A percentile compares a stretch with the other conserved stretches of the same genome.
phyloP scores from a whole-genome alignment of 306 rosid genomes.

The Castanea sativa region DNA sequence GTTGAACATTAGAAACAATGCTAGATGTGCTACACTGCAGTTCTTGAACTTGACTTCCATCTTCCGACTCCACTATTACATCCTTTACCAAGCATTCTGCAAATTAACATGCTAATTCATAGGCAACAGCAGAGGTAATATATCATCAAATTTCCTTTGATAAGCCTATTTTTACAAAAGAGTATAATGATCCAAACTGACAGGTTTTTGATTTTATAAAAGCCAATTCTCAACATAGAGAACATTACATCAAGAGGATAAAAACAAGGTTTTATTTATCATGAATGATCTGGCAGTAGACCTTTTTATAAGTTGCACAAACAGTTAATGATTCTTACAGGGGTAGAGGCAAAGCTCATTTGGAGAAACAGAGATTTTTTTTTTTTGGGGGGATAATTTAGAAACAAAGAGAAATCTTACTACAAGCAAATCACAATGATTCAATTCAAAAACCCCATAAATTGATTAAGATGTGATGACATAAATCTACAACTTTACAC shows the following conservation, averaged over 20 bases:
- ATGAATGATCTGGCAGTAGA: not conserved
- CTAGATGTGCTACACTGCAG: constrained; percentile 33
- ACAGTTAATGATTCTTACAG: not conserved
- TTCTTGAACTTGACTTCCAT: constrained; percentile 36
- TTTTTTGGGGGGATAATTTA: not conserved
- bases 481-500: not conserved
- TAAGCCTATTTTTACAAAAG: not conserved
- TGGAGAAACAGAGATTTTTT: not conserved
- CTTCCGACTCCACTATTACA: constrained; percentile 32
- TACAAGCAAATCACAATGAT: not conserved
- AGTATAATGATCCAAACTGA: not conserved
- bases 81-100: constrained; percentile 32
- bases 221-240: not conserved
- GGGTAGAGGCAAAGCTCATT: not conserved
- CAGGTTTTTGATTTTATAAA: not conserved
- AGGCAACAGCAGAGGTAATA: not conserved
- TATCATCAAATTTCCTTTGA: not conserved
- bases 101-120: not conserved
- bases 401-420: not conserved
- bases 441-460: not conserved
- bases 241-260: not conserved
- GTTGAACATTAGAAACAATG: constrained; percentile 29
- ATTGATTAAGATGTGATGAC: not conserved
- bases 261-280: not conserved
- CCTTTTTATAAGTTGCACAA: not conserved